Evolutionary conservation across 352 stramenopile species (phyloP).

Genomic region (Phytopythium litorale): DNA sequence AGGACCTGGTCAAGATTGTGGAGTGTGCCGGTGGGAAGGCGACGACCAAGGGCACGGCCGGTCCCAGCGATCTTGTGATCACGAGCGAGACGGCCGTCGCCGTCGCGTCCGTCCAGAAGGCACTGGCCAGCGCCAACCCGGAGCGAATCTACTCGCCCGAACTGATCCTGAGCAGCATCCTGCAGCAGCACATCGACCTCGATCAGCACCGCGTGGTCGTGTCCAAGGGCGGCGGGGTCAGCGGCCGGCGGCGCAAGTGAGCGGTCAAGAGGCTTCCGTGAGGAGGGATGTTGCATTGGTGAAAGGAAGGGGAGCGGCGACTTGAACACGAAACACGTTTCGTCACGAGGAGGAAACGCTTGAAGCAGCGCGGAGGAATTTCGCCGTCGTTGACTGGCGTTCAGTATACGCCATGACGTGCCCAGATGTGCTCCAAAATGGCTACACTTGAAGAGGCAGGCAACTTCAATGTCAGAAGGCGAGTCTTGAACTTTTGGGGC

Average conservation of each 20-base stretch:
- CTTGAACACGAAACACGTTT: too few relatives aligned
- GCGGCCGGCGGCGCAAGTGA: conserved; percentile 24
- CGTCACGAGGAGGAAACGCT: neutral
- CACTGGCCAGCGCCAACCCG: conserved; percentile 11
- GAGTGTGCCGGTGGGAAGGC: conserved; percentile 27
- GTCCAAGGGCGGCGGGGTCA: conserved; percentile 7
- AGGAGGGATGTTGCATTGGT: neutral
- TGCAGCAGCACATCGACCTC: conserved; percentile 38
- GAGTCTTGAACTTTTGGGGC: neutral
- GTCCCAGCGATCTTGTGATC: conserved; percentile 27
- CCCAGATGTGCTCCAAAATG: neutral
- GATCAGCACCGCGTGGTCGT: conserved; percentile 20
- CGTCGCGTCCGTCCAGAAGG: conserved; percentile 27
- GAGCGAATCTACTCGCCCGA: conserved; percentile 33
- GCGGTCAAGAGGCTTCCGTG: neutral
- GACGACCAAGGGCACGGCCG: conserved; percentile 10
- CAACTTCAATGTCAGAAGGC: neutral
- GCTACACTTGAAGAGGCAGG: neutral
- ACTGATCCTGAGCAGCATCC: conserved; percentile 37
- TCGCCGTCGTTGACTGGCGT: too few relatives aligned
- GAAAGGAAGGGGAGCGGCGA: neutral
- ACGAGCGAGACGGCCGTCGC: conserved; percentile 28
- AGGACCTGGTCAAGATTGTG: conserved; percentile 40
- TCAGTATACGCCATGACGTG: too few relatives aligned
- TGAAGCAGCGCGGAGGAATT: neutral